Evolutionary conservation across 78 protist species (phyloP).

Genomic region (Chrysochromulina parva): DNA sequence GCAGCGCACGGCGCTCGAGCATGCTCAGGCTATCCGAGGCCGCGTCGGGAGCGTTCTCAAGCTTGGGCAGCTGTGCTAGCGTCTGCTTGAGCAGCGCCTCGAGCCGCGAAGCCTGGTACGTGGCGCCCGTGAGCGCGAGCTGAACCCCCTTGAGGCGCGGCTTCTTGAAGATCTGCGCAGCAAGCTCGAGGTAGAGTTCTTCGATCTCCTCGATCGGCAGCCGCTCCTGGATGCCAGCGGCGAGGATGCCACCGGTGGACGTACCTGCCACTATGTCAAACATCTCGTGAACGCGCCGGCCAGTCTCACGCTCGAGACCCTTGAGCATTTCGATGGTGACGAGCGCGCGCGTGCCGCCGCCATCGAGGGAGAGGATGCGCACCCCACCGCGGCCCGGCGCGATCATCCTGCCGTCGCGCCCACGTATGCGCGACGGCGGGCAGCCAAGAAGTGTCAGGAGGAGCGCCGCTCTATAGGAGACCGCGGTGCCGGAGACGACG

Average conservation of each 20-base stretch:
- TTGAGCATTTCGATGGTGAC: not conserved
- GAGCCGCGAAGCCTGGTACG: not conserved
- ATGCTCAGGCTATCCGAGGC: not conserved
- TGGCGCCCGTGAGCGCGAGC: not conserved
- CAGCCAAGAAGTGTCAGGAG: too few relatives aligned
- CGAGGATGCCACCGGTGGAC: not conserved
- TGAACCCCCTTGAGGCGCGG: not conserved
- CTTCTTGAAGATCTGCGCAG: not conserved
- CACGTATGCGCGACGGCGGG: too few relatives aligned
- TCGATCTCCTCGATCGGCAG: not conserved
- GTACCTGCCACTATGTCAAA: not conserved
- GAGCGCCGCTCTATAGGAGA: too few relatives aligned
- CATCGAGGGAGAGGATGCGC: slow-evolving; percentile 2
- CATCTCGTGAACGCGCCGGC: not conserved
- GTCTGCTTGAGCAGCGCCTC: not conserved
- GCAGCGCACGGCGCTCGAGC: too few relatives aligned
- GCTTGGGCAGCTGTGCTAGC: not conserved
- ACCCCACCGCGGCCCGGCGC: not conserved
- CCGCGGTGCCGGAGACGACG: too few relatives aligned
- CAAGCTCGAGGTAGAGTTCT: not conserved
- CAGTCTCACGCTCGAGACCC: not conserved
- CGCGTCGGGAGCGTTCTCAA: not conserved
- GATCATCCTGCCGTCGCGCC: too few relatives aligned
- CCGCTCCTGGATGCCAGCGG: not conserved
- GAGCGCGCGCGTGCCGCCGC: slow-evolving; percentile 14